Evolutionary conservation across 2,329 filamentous ascomycete genomes (phyloP), one percentile per base, ranked within the genome.

Genomic region (Diaporthe sp.): DNA sequence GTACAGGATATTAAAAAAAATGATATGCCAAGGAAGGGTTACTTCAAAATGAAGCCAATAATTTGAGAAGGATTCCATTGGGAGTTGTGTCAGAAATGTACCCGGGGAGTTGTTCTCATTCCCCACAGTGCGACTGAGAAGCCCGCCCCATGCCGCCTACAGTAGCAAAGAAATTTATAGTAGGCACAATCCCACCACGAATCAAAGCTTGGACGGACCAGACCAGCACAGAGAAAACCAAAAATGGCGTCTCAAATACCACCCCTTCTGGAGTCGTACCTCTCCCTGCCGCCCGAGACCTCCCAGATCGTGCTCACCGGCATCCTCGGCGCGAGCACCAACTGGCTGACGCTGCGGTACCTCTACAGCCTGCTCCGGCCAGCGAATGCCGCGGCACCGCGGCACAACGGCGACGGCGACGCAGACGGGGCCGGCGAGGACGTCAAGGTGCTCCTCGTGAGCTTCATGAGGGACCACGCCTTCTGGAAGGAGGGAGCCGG

Each of bases 401-500:
- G n/a, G 55, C 65, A 34, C 61, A 25, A 71, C 37, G 47, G 57
- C 78, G 77, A 75, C 76, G 25, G 65, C 70, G 68, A 79, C 67
- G 37, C 49, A 65, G 81, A 78, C 4, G 80, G 81, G 77, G 80
- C 75, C 53, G 78, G 79, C 20, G 81, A 81, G 15, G 84, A 85
- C 58, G 84, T 83, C 37, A 88, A 86, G 68, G 89, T 98, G 0
- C 87, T 98, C 4, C 87, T 98, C 4, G 92, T 97, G 75, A 97
- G 94, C 85, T 98, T 97, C 84, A 86, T 98, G 84, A 90, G 94
- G 76, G 93, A 96, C 80, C 90, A 89, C 78, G 86, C 90, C 1
- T 97, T 98, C 82, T 98, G 95, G 95, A 92, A 87, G 77, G 90
- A 92, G 4, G 93, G 94, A 68, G 89, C 89, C 2, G 89, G 91